Evolutionary conservation across 208 protist species (phyloP), one percentile per base, ranked within the genome.

Genomic region (Leishmania tropica): DNA sequence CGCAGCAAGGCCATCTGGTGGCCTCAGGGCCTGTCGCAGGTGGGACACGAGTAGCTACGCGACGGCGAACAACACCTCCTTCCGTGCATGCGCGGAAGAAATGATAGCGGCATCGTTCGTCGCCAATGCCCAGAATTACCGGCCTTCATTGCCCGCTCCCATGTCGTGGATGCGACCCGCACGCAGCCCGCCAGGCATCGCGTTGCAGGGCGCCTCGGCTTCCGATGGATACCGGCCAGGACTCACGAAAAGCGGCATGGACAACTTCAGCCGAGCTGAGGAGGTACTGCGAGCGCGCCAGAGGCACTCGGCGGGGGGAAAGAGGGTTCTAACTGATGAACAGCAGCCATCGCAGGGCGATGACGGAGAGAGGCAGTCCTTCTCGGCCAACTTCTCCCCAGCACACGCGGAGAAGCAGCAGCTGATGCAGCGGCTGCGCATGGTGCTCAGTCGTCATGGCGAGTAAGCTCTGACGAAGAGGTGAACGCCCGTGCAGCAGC

Each of bases 361-460:
- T n/a, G n/a, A n/a, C n/a, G n/a, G n/a, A n/a, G n/a, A n/a, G 21
- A 35, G 75, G 40, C 17, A 28, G 40, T 24, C 35, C 28, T 45
- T 28, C 47, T 56, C 71, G 17, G 17, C 19, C 13, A 53, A 76
- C 51, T 47, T 40, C 7, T 17, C 48, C 47, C 6, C 73, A 42
- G 28, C 73, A 45, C 31, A 31, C 1, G 64, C 62, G 24, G 75
- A 76, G 45, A 83, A 83, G 48, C 75, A 70, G 68, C 75, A 84
- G 68, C 81, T 84, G 76, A 84, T 84, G 81, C 68, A 80, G 54
- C 75, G 81, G n/a, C 58, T 84, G 28, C 81, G 81, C 53, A 77
- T 51, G 54, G 60, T 84, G 28, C 58, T 84, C 19, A 76, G 76
- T 40, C 76, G 75, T 8, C 24, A 47, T 8, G 76, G 60, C 45